Conservation (phyloP, 2,329 filamentous ascomycete species). For the Pseudocercospora cruenta region DNA sequence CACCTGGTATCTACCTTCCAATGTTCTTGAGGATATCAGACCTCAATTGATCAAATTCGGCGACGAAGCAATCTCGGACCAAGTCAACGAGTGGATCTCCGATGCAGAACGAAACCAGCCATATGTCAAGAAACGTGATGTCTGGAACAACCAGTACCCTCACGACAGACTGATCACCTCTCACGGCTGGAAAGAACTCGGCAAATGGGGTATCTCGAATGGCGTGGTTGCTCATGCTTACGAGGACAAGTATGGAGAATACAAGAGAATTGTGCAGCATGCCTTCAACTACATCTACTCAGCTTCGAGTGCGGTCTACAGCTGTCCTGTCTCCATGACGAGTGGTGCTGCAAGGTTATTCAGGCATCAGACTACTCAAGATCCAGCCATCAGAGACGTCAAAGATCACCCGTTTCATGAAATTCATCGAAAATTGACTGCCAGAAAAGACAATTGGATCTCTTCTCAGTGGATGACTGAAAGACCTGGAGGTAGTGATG, state of each 20-base stretch:
- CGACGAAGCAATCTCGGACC: constrained; percentile 57
- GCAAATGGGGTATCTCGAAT: constrained; percentile 61
- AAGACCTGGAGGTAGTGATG: constrained; percentile 69
- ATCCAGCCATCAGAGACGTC: not conserved
- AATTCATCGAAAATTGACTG: constrained; percentile 56
- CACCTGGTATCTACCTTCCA: constrained; percentile 48
- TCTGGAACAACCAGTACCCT: constrained; percentile 42
- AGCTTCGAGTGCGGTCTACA: constrained; percentile 21
- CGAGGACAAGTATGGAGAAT: constrained; percentile 50
- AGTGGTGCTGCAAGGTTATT: constrained; percentile 24
- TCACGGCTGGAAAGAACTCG: constrained; percentile 68
- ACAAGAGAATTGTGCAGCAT: constrained; percentile 22
- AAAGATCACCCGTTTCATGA: constrained; percentile 22
- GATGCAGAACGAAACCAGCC: constrained; percentile 70
- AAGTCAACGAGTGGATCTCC: constrained; percentile 57
- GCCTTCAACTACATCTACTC: constrained; percentile 24
- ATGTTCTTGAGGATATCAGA: constrained; percentile 39
- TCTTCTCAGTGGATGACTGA: constrained; percentile 83
- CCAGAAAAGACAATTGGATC: constrained; percentile 53
- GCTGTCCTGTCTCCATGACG: constrained; percentile 27
- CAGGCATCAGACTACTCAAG: not conserved
- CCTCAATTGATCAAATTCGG: constrained; percentile 51
- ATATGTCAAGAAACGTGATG: constrained; percentile 62
- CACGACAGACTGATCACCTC: constrained; percentile 63
- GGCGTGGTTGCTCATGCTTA: constrained; percentile 66